Base-by-base conservation (phyloP, 1,284 basidiomycete genomes). In the Trametes sp. region DNA sequence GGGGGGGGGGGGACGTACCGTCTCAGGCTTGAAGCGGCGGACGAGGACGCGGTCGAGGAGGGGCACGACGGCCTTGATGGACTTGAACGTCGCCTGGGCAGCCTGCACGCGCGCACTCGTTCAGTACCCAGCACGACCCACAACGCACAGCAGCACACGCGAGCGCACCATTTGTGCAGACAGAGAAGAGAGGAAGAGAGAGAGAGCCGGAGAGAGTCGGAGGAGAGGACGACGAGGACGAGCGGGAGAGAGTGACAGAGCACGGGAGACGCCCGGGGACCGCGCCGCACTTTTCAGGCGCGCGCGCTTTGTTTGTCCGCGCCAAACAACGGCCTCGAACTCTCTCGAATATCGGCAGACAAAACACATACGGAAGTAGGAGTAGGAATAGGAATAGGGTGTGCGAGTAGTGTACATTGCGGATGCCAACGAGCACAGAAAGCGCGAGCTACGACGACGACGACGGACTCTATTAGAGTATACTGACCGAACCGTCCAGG, bases 41-140 rank as follows among this genome's bases (percentile, higher is more conserved):
- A 99, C 96, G 66, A 99, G 86, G 68, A 99, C 94, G 70, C 97
- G 94, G 89, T 98, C 97, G 64, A 98, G 84, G 58, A 98, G 89
- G 65, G 97, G 97, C 69, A 95, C 82, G 70, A 98, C 80, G 58
- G 96, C 85, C 82, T 89, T 94, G 87, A 98, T 98, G 71, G 89
- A 92, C 81, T 95, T 96, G 90, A 98, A 94, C 31, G 95, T 96
- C 69, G 89, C 87, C 78, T 90, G 88, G 59, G 88, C 79, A 80
- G 89, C 88, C 87, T 89, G 48, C 38, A 19, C 36, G n/a, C 33
- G 13, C 36, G n/a, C n/a, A 31, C 14, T 7, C 31, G 33, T 35
- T 59, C 16, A 61, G 46, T 28, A 56, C 44, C 38, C 38, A 41
- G 33, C 31, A 35, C 5, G 11, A 5, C 23, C 31, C 31, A 33